Evolutionary conservation across 495 filamentous ascomycete species (phyloP).

Genomic region (Hyaloscypha variabilis): DNA sequence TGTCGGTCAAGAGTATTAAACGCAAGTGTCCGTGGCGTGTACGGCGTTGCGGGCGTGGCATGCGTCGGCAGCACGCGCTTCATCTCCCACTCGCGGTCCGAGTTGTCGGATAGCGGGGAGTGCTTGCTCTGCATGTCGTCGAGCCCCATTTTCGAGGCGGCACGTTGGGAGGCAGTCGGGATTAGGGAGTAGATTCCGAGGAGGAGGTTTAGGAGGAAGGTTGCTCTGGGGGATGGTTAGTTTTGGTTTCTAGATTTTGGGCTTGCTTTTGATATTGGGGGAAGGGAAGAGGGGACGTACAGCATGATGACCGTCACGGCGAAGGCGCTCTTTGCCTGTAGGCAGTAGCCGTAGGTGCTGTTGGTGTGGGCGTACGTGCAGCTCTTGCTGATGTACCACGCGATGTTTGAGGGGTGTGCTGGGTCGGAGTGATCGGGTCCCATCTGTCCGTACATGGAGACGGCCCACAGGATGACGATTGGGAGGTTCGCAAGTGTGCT

Average conservation of each 20-base stretch:
- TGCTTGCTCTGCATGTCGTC: conserved; percentile 40
- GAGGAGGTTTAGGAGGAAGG: conserved; percentile 59
- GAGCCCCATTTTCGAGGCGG: conserved; percentile 34
- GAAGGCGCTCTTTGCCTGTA: conserved; percentile 76
- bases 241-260: conserved; percentile 23
- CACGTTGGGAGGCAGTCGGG: conserved; percentile 46
- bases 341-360: conserved; percentile 66
- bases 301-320: conserved; percentile 69
- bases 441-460: conserved; percentile 72
- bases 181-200: conserved; percentile 64
- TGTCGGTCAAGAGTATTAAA: conserved; percentile 56
- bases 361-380: conserved; percentile 65
- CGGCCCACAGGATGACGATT: conserved; percentile 65
- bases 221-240: conserved; percentile 37
- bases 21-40: conserved; percentile 55
- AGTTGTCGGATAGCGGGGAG: conserved; percentile 31
- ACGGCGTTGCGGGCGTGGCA: conserved; percentile 37
- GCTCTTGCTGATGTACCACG: conserved; percentile 84
- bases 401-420: conserved; percentile 62
- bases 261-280: conserved; percentile 1
- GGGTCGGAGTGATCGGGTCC: conserved; percentile 81
- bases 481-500: conserved; percentile 58
- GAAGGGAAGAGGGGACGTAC: conserved; percentile 52
- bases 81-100: conserved; percentile 44
- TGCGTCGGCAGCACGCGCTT: conserved; percentile 37